These are phyloP conservation scores for Penicillium pancosmium DNA, from an alignment of 495 filamentous ascomycete genomes.

Conservation along the genomic window DNA sequence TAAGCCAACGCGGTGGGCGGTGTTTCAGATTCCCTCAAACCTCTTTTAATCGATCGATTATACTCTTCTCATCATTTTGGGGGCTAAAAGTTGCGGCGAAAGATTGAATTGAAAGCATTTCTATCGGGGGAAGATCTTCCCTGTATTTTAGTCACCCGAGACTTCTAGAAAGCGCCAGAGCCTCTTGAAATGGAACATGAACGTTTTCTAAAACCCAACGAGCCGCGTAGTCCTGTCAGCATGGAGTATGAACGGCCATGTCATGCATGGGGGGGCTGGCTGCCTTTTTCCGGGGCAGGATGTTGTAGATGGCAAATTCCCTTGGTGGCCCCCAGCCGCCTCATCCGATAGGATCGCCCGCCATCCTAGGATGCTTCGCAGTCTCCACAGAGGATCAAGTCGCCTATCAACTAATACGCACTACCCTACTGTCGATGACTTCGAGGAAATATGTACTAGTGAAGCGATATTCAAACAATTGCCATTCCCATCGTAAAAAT, in stretches of 20 bases:
- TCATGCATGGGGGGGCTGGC: no score
- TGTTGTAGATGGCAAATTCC: neutral
- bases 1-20: constrained; percentile 1
- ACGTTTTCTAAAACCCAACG: neutral
- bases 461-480: constrained; percentile 21
- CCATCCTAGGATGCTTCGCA: neutral
- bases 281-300: neutral
- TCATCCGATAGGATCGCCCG: constrained; percentile 8
- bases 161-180: neutral
- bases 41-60: constrained; percentile 6
- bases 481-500: constrained; percentile 40
- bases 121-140: neutral
- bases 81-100: neutral
- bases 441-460: neutral
- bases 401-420: neutral
- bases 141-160: neutral
- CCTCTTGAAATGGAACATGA: neutral
- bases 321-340: neutral
- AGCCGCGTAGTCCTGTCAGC: neutral
- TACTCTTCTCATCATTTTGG: neutral
- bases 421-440: neutral
- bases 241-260: neutral
- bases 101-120: neutral
- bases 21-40: constrained; percentile 20
- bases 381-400: neutral